These are phyloP conservation scores for Bacidia gigantensis DNA, from an alignment of 495 filamentous ascomycete genomes.

Conservation along the genomic window DNA sequence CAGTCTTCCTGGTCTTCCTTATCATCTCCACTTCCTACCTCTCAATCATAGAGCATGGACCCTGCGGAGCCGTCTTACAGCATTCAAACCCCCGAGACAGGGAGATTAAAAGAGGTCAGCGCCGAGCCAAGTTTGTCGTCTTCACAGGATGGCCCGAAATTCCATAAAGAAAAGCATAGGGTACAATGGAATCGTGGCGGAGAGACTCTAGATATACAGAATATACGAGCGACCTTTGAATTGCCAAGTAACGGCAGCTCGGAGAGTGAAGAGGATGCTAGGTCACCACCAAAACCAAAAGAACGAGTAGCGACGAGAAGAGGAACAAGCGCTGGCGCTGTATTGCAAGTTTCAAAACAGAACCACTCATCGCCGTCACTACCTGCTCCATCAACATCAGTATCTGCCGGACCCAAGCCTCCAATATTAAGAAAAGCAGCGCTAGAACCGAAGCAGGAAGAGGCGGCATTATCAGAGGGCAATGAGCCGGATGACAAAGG, in stretches of 20 bases:
- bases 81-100: background rate
- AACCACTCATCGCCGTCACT: background rate
- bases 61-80: background rate
- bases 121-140: constrained; percentile 9
- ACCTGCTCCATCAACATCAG: background rate
- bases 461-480: background rate
- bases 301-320: constrained; percentile 2
- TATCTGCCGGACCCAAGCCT: background rate
- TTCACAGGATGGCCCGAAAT: constrained; percentile 12
- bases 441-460: background rate
- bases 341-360: background rate
- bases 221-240: constrained; percentile 14
- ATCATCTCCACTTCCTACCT: no score
- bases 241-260: constrained; percentile 8
- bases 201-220: constrained; percentile 14
- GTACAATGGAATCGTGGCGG: constrained; percentile 17
- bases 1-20: no score
- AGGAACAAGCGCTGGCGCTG: background rate
- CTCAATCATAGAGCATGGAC: background rate
- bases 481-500: background rate
- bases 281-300: background rate
- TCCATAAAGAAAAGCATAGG: constrained; percentile 15
- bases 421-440: background rate
- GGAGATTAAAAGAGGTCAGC: constrained; percentile 7
- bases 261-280: background rate